Conservation (phyloP, 2,329 filamentous ascomycete genomes). For the Bipolaris gigantea region DNA sequence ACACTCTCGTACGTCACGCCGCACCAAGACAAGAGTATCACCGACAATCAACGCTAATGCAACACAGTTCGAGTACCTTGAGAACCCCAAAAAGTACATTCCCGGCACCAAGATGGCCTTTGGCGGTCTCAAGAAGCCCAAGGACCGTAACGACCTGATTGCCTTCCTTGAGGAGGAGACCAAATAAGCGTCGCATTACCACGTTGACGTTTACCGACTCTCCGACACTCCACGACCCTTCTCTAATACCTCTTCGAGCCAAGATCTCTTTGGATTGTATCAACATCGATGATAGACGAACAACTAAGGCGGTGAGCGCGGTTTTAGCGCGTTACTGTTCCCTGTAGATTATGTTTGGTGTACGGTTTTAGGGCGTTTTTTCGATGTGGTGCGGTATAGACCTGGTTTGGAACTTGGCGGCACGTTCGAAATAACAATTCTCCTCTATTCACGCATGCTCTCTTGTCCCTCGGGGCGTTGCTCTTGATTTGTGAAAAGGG, state of each 20-base stretch:
- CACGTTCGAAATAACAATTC: constrained; percentile 43
- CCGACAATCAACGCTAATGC: constrained; percentile 14
- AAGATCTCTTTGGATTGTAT: constrained; percentile 39
- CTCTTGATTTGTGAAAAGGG: not conserved
- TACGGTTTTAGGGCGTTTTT: constrained; percentile 38
- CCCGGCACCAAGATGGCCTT: constrained; percentile 99
- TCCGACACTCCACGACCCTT: constrained; percentile 32
- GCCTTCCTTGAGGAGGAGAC: constrained; percentile 74
- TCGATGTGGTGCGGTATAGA: constrained; percentile 40
- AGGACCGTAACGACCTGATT: constrained; percentile 99
- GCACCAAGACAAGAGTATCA: not conserved
- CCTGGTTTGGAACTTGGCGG: constrained; percentile 40
- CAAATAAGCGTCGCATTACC: constrained; percentile 58
- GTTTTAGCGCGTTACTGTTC: constrained; percentile 26
- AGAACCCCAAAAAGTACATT: constrained; percentile 99
- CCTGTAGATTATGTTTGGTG: constrained; percentile 44
- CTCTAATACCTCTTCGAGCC: constrained; percentile 28
- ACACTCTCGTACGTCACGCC: constrained; percentile 68
- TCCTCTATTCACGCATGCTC: constrained; percentile 24
- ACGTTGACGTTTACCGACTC: constrained; percentile 19
- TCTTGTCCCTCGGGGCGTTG: not conserved
- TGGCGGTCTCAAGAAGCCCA: constrained; percentile 98
- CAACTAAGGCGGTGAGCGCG: constrained; percentile 35
- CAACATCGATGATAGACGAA: constrained; percentile 47
- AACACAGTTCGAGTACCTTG: constrained; percentile 87